Conservation (phyloP, 2,329 filamentous ascomycete genomes). For the Fusarium sp. region DNA sequence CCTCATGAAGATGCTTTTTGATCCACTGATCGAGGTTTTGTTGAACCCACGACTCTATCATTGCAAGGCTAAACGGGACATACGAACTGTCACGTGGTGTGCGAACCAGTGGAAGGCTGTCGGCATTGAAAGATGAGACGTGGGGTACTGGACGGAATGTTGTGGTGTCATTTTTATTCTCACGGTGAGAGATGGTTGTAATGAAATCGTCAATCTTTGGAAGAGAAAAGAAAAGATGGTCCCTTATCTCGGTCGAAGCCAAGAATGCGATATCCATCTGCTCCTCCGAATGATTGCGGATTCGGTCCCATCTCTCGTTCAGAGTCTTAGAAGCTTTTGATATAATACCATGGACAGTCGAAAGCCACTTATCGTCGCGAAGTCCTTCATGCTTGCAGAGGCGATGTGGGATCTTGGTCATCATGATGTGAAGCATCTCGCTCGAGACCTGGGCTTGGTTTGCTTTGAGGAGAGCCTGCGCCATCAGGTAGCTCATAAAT, state of each 20-base stretch:
- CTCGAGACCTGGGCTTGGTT: neutral
- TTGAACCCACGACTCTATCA: slow-evolving; percentile 65
- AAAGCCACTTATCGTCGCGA: slow-evolving; percentile 15
- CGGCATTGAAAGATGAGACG: neutral
- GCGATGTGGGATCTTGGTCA: slow-evolving; percentile 25
- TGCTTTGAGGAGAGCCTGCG: neutral
- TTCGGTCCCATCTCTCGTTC: slow-evolving; percentile 22
- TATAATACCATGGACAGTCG: slow-evolving; percentile 1
- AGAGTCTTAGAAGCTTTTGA: slow-evolving; percentile 1
- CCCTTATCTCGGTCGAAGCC: neutral
- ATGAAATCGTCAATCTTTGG: slow-evolving; percentile 29
- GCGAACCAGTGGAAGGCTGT: slow-evolving; percentile 1
- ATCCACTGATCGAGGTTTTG: slow-evolving; percentile 57
- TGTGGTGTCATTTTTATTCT: neutral
- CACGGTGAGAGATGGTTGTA: slow-evolving; percentile 6
- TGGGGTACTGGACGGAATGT: slow-evolving; percentile 21
- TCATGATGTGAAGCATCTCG: slow-evolving; percentile 31
- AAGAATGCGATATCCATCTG: slow-evolving; percentile 1
- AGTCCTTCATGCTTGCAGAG: slow-evolving; percentile 27
- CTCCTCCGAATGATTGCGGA: neutral
- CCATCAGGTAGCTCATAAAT: slow-evolving; percentile 36
- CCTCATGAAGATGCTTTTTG: slow-evolving; percentile 36
- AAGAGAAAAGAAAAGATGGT: slow-evolving; percentile 18
- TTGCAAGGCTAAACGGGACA: slow-evolving; percentile 49
- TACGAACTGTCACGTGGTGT: neutral